Conservation (phyloP, 495 filamentous ascomycete species). For the Xylaria scruposa region DNA sequence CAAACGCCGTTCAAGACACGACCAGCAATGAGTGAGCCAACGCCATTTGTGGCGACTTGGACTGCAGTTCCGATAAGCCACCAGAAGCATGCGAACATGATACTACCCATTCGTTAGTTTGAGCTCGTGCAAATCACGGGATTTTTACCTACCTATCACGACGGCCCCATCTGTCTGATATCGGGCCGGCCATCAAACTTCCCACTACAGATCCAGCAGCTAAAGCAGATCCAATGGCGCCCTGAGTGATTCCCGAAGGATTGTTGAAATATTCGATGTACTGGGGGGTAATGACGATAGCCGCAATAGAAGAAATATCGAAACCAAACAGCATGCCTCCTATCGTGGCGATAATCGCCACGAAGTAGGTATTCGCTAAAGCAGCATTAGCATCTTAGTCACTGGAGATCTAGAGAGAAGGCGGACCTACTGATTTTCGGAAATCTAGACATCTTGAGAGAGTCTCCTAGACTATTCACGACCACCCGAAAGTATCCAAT, state of each 20-base stretch:
- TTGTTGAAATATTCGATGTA: slow-evolving; percentile 72
- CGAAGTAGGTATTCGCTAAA: slow-evolving; percentile 63
- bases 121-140: background rate
- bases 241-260: slow-evolving; percentile 68
- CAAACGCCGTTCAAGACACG: slow-evolving; percentile 74
- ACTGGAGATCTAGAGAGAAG: background rate
- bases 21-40: slow-evolving; percentile 71
- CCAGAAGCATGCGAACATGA: slow-evolving; percentile 70
- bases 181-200: slow-evolving; percentile 65
- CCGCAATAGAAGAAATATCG: slow-evolving; percentile 74
- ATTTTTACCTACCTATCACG: slow-evolving; percentile 49
- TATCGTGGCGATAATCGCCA: slow-evolving; percentile 66
- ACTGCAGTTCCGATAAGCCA: slow-evolving; percentile 76
- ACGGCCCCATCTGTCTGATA: slow-evolving; percentile 71
- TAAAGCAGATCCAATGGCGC: slow-evolving; percentile 69
- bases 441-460: slow-evolving; percentile 39
- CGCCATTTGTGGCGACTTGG: slow-evolving; percentile 65
- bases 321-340: slow-evolving; percentile 70
- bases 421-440: slow-evolving; percentile 41
- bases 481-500: background rate
- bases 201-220: slow-evolving; percentile 72
- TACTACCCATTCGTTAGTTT: slow-evolving; percentile 40
- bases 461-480: slow-evolving; percentile 3
- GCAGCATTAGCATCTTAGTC: slow-evolving; percentile 31
- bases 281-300: slow-evolving; percentile 72